Evolutionary conservation across 2,329 filamentous ascomycete genomes (phyloP).

Genomic region (Verticillium tricorpus): DNA sequence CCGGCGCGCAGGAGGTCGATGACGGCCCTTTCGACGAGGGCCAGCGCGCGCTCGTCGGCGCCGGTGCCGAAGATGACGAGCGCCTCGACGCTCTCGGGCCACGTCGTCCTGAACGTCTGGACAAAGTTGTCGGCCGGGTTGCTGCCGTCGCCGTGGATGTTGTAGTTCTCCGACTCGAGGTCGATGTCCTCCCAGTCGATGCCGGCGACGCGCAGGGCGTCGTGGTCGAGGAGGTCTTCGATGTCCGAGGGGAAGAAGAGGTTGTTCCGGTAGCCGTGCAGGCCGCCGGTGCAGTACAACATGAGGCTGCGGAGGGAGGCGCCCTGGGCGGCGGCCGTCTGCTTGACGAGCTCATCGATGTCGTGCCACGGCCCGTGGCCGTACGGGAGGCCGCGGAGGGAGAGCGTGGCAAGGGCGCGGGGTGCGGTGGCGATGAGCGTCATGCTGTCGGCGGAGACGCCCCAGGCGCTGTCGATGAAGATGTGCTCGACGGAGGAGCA

Average conservation of each 20-base stretch:
- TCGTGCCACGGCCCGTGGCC: neutral
- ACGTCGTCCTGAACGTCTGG: too few species aligned
- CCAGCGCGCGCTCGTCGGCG: neutral
- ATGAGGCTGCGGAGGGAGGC: constrained; percentile 1
- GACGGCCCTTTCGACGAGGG: neutral
- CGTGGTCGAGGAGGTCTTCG: neutral
- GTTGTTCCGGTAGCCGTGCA: neutral
- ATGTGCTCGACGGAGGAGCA: constrained; percentile 1
- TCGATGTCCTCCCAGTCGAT: neutral
- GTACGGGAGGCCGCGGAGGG: neutral
- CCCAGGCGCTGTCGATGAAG: neutral
- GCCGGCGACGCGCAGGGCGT: neutral
- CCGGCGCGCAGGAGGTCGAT: neutral
- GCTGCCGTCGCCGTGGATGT: neutral
- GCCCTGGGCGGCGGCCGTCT: neutral
- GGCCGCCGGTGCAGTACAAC: neutral
- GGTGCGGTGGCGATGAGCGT: neutral
- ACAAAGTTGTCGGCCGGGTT: neutral
- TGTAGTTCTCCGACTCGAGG: neutral
- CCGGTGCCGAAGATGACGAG: neutral
- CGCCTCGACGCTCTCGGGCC: neutral
- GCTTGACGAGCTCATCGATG: neutral
- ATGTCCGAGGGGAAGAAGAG: neutral
- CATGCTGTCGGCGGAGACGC: neutral
- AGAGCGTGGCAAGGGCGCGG: neutral